These are phyloP conservation scores for Solanum gracilifrons DNA, from an alignment of 257 asterid species.

Conservation along the genomic window DNA sequence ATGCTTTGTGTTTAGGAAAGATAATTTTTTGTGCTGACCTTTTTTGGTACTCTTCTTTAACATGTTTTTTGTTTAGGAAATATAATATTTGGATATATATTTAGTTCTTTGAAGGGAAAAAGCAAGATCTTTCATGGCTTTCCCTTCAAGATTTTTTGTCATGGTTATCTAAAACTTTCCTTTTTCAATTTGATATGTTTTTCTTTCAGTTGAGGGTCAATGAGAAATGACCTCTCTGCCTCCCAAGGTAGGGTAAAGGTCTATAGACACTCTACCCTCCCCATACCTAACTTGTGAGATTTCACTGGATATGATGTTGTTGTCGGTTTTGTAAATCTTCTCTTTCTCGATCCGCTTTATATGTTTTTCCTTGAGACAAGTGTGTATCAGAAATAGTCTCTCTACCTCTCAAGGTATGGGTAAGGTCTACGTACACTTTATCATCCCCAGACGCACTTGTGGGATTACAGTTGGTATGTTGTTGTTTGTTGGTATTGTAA, in stretches of 20 bases:
- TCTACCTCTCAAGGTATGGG: too few relatives aligned
- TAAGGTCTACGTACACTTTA: too few relatives aligned
- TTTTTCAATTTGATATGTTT: too few relatives aligned
- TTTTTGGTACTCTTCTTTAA: not conserved
- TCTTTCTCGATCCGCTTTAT: too few relatives aligned
- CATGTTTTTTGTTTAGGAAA: not conserved
- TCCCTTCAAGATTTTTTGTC: not conserved
- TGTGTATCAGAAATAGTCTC: too few relatives aligned
- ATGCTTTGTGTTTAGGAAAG: not conserved
- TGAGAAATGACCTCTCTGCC: not conserved
- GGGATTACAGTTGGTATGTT: too few relatives aligned
- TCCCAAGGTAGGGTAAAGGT: too few relatives aligned
- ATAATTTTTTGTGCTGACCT: not conserved
- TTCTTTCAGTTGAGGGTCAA: not conserved
- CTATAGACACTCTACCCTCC: too few relatives aligned
- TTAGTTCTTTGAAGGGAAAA: not conserved
- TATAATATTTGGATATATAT: not conserved
- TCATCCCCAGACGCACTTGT: not conserved
- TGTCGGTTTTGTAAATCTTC: too few relatives aligned
- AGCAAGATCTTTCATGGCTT: not conserved
- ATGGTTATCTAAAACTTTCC: not conserved
- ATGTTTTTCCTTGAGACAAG: too few relatives aligned
- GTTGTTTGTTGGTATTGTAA: not conserved
- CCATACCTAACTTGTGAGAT: not conserved
- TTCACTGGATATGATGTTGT: too few relatives aligned